Percentiles rank a stretch among this genome's conserved stretches.
phyloP scores from a whole-genome alignment of 163 green algal genomes.

The Scenedesmus sp. region DNA sequence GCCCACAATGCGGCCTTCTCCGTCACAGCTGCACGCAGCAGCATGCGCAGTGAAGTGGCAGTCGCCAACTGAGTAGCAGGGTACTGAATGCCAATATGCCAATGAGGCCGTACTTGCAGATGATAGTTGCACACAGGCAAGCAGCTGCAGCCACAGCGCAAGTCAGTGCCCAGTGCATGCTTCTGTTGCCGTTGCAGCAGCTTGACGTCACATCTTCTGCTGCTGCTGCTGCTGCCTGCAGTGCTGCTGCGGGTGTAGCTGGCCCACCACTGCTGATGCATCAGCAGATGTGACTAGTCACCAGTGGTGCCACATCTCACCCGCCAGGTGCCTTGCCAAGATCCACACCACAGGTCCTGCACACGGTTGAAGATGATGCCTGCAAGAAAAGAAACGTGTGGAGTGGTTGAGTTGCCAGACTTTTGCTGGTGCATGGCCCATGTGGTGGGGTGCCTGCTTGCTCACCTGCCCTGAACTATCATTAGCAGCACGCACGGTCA shows the following conservation, averaged over 20 bases:
- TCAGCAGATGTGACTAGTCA: not conserved
- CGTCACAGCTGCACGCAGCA: slow-evolving; percentile 74
- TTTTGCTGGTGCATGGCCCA: not conserved
- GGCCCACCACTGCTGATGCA: not conserved
- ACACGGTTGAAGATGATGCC: slow-evolving; percentile 55
- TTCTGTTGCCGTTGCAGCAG: not conserved
- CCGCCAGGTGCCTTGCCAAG: slow-evolving; percentile 66
- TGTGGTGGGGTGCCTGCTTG: slow-evolving; percentile 16
- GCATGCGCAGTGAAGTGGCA: not conserved
- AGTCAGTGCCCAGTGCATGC: not conserved
- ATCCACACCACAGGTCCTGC: slow-evolving; percentile 75
- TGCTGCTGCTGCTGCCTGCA: not conserved
- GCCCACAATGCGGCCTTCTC: slow-evolving; percentile 81
- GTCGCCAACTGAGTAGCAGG: not conserved
- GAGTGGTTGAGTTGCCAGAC: not conserved
- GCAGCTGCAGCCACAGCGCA: not conserved
- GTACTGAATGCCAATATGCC: too few species aligned
- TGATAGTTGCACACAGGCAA: not conserved
- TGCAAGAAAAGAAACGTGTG: not conserved
- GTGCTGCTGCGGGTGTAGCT: not conserved
- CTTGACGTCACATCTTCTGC: not conserved
- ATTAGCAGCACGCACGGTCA: slow-evolving; percentile 28
- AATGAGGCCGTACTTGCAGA: not conserved
- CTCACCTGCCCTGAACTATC: slow-evolving; percentile 20
- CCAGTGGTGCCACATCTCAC: slow-evolving; percentile 42